Conservation (phyloP, 1,284 basidiomycete species). For the Phenoliferia sp. region DNA sequence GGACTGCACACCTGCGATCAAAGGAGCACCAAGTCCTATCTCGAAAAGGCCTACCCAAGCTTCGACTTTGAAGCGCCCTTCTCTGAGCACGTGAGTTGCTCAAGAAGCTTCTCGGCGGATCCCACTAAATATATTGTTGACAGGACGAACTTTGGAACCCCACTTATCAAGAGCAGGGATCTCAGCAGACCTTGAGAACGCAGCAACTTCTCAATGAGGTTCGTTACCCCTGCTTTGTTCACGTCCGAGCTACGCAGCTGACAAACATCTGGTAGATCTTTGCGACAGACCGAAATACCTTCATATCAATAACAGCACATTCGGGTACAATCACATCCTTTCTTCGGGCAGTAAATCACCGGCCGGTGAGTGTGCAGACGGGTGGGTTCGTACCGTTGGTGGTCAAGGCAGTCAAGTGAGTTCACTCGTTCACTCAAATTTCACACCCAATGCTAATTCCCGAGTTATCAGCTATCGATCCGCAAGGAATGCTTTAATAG, state of each 20-base stretch:
- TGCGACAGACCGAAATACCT: constrained; percentile 37
- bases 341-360: constrained; percentile 37
- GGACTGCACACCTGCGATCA: constrained; percentile 71
- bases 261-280: constrained; percentile 33
- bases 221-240: background rate
- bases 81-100: constrained; percentile 50
- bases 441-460: background rate
- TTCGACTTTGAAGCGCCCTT: constrained; percentile 64
- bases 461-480: background rate
- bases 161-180: constrained; percentile 60
- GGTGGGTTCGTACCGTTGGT: constrained; percentile 35
- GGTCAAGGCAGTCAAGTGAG: constrained; percentile 16
- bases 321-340: constrained; percentile 43
- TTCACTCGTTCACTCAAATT: background rate
- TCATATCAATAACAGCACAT: constrained; percentile 48
- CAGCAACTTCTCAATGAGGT: constrained; percentile 55
- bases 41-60: constrained; percentile 55
- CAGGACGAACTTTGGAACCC: constrained; percentile 44
- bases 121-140: too few species aligned
- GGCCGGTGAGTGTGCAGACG: constrained; percentile 30
- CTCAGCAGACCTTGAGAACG: constrained; percentile 54
- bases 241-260: background rate
- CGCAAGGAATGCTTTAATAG: background rate
- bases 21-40: constrained; percentile 54
- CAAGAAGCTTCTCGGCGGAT: background rate